Conservation (phyloP, 2,329 filamentous ascomycete genomes). For the Rhynchosporium secalis region DNA sequence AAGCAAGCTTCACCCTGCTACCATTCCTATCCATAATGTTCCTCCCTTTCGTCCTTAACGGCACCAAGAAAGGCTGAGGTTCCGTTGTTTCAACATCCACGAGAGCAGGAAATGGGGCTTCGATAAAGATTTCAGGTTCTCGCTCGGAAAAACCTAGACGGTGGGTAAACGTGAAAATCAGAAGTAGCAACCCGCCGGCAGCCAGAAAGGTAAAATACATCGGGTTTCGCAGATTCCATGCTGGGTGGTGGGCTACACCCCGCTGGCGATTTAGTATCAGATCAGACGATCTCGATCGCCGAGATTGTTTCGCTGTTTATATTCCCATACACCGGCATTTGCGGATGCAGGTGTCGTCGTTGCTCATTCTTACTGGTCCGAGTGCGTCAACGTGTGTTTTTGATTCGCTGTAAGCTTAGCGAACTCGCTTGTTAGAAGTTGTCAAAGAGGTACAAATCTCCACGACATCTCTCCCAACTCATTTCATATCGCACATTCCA, state of each 20-base stretch:
- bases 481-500: no score
- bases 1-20: conserved; percentile 60
- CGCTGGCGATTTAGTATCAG: background rate
- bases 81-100: background rate
- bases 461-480: background rate
- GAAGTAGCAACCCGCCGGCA: conserved; percentile 10
- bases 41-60: conserved; percentile 59
- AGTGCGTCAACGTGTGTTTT: background rate
- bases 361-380: background rate
- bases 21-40: conserved; percentile 59
- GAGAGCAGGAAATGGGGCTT: conserved; percentile 10
- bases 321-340: conserved; percentile 13
- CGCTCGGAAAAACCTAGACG: conserved; percentile 6
- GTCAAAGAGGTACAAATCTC: background rate
- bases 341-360: background rate
- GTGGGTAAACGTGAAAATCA: conserved; percentile 8
- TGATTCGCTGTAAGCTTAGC: background rate
- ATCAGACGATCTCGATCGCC: conserved; percentile 12
- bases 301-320: background rate
- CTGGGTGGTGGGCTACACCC: no score
- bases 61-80: conserved; percentile 41
- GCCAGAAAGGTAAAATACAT: conserved; percentile 15
- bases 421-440: background rate
- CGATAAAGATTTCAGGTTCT: conserved; percentile 14
- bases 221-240: background rate